A percentile compares a stretch with the other conserved stretches of the same genome.
These are phyloP conservation scores for Penicillium sp. DNA, from an alignment of 2,329 filamentous ascomycete species.

Conservation along the genomic window DNA sequence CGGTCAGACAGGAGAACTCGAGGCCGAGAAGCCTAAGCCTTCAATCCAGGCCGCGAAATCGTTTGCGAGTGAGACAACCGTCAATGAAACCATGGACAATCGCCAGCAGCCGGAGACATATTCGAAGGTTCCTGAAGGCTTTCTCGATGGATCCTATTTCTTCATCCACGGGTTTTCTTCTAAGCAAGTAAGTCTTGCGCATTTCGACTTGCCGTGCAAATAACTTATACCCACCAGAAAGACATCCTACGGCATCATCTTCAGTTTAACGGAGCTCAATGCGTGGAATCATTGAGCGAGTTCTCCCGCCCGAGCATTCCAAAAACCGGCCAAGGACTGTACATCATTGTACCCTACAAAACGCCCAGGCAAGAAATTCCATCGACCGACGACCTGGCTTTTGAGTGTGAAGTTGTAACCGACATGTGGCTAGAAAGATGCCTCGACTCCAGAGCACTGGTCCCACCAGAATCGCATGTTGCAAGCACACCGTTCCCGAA, in stretches of 20 bases:
- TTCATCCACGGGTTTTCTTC: conserved; percentile 57
- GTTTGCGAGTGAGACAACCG: conserved; percentile 38
- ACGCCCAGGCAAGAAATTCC: conserved; percentile 32
- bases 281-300: conserved; percentile 34
- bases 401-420: conserved; percentile 58
- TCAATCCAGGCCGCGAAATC: conserved; percentile 34
- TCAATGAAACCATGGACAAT: conserved; percentile 26
- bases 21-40: conserved; percentile 17
- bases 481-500: conserved; percentile 71
- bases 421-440: conserved; percentile 94
- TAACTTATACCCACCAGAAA: conserved; percentile 25
- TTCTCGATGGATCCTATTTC: conserved; percentile 53
- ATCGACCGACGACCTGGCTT: conserved; percentile 38
- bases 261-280: conserved; percentile 38
- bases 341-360: conserved; percentile 41
- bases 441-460: conserved; percentile 67
- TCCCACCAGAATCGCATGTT: conserved; percentile 64
- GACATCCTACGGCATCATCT: conserved; percentile 41
- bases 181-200: conserved; percentile 44
- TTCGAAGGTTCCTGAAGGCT: conserved; percentile 44
- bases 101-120: conserved; percentile 16
- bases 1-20: conserved; percentile 21
- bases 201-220: not conserved
- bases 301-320: conserved; percentile 33
- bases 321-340: conserved; percentile 33